A percentile compares a stretch with the other conserved stretches of the same genome.
Evolutionary conservation across 306 rosid genomes (phyloP).

Genomic region (Sindora glabra): DNA sequence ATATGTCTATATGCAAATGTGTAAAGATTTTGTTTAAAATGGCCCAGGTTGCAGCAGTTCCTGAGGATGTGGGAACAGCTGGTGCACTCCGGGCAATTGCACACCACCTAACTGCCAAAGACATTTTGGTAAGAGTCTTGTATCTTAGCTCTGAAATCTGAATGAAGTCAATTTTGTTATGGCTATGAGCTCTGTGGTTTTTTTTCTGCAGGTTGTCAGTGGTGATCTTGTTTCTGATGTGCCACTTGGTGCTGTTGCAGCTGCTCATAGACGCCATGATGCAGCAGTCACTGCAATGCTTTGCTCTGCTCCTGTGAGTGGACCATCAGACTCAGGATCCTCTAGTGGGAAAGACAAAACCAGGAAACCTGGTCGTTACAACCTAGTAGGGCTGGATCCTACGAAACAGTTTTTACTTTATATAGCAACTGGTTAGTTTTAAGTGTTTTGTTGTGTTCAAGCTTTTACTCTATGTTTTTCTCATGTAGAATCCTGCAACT

Average conservation of each 20-base stretch:
- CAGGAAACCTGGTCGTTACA: conserved; percentile 69
- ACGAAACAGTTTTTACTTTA: conserved; percentile 74
- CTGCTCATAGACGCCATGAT: conserved; percentile 91
- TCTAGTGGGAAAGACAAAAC: conserved; percentile 91
- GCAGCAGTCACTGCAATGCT: conserved; percentile 94
- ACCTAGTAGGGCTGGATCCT: conserved; percentile 88
- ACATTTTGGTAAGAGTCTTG: conserved; percentile 58
- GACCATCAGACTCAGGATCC: conserved; percentile 70
- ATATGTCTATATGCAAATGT: neutral
- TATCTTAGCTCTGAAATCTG: neutral
- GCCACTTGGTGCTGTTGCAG: conserved; percentile 90
- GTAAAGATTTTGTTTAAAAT: conserved; percentile 1
- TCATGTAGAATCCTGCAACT: conserved; percentile 17
- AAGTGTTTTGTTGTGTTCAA: neutral
- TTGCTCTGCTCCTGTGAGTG: conserved; percentile 81
- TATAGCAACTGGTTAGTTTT: conserved; percentile 73
- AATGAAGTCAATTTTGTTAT: conserved; percentile 7
- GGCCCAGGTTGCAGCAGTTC: conserved; percentile 84
- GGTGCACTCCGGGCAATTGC: conserved; percentile 90
- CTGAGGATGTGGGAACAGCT: conserved; percentile 96
- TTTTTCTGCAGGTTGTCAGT: conserved; percentile 75
- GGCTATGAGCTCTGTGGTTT: conserved; percentile 9
- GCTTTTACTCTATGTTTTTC: conserved; percentile 10
- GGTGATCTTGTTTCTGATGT: conserved; percentile 98
- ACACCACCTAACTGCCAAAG: conserved; percentile 71